A percentile compares a stretch with the other conserved stretches of the same genome.
Evolutionary conservation across 805 yeast genomes (phyloP).

Genomic region (Candida pseudofarinosa): DNA sequence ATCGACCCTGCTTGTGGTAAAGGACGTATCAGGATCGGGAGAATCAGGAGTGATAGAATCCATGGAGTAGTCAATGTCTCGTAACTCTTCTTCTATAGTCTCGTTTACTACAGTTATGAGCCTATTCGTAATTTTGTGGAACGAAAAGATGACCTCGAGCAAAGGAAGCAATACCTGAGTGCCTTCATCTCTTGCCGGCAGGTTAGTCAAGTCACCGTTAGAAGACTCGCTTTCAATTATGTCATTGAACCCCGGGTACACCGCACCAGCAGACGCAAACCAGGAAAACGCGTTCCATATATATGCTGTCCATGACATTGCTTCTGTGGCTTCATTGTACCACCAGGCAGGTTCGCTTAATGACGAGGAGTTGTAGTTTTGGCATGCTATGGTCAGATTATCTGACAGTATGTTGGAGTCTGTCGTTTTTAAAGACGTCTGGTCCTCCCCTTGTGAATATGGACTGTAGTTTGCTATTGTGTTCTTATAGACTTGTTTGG

Average conservation of each 20-base stretch:
- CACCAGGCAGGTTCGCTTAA: slow-evolving; percentile 40
- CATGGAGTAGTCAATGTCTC: slow-evolving; percentile 7
- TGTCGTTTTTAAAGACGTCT: slow-evolving; percentile 26
- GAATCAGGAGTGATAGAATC: slow-evolving; percentile 1
- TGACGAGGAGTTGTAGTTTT: slow-evolving; percentile 2
- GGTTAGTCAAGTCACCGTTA: slow-evolving; percentile 2
- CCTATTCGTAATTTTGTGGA: slow-evolving; percentile 37
- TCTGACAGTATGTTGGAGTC: slow-evolving; percentile 16
- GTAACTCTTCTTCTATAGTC: slow-evolving; percentile 26
- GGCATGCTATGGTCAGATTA: slow-evolving; percentile 5
- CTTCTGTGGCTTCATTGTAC: slow-evolving; percentile 39
- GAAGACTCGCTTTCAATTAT: background rate
- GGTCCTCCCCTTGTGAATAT: slow-evolving; percentile 22
- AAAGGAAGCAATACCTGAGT: slow-evolving; percentile 10
- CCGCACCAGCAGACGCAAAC: slow-evolving; percentile 87
- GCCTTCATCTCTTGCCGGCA: slow-evolving; percentile 1
- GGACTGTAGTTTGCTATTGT: slow-evolving; percentile 5
- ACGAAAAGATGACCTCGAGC: slow-evolving; percentile 31
- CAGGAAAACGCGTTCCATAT: slow-evolving; percentile 71
- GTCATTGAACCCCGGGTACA: slow-evolving; percentile 5
- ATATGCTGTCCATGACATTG: slow-evolving; percentile 52
- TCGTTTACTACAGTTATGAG: slow-evolving; percentile 35
- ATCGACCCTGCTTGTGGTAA: slow-evolving; percentile 9
- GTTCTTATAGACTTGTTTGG: slow-evolving; percentile 26
- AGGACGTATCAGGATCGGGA: slow-evolving; percentile 2